These are phyloP conservation scores for Sclerotinia nivalis DNA, from an alignment of 2,329 filamentous ascomycete species.

Conservation along the genomic window DNA sequence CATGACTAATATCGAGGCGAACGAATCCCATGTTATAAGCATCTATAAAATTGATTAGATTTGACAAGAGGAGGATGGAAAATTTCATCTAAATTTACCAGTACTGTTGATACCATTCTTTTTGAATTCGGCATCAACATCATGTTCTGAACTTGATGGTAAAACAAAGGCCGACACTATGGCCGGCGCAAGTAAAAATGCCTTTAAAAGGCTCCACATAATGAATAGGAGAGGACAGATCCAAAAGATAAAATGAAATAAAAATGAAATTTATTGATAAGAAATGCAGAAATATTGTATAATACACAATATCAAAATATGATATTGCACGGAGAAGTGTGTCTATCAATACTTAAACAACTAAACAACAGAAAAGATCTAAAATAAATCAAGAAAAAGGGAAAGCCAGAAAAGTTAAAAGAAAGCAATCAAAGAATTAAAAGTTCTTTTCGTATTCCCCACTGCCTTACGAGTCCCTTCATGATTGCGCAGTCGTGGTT, in stretches of 20 bases:
- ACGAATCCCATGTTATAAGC: conserved; percentile 30
- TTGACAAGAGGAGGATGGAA: no score
- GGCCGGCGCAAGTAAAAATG: conserved; percentile 38
- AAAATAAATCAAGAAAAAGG: not conserved
- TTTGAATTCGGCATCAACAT: conserved; percentile 2
- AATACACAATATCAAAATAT: not conserved
- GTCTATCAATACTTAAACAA: not conserved
- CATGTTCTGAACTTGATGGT: conserved; percentile 21
- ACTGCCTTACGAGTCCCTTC: conserved; percentile 17
- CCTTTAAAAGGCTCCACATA: conserved; percentile 41
- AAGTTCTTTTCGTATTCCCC: not conserved
- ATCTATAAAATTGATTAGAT: conserved; percentile 20
- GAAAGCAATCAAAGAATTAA: not conserved
- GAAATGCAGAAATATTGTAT: not conserved
- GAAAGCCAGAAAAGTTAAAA: not conserved
- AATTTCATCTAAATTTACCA: not conserved
- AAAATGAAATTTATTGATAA: not conserved
- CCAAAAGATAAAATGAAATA: not conserved
- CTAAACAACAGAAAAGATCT: not conserved
- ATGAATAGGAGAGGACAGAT: conserved; percentile 15
- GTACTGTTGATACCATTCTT: not conserved
- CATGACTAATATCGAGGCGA: conserved; percentile 28
- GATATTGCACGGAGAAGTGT: not conserved
- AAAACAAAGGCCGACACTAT: conserved; percentile 35
- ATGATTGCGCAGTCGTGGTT: conserved; percentile 14